Evolutionary conservation across 257 asterid genomes (phyloP).

Genomic region (Plantago major): DNA sequence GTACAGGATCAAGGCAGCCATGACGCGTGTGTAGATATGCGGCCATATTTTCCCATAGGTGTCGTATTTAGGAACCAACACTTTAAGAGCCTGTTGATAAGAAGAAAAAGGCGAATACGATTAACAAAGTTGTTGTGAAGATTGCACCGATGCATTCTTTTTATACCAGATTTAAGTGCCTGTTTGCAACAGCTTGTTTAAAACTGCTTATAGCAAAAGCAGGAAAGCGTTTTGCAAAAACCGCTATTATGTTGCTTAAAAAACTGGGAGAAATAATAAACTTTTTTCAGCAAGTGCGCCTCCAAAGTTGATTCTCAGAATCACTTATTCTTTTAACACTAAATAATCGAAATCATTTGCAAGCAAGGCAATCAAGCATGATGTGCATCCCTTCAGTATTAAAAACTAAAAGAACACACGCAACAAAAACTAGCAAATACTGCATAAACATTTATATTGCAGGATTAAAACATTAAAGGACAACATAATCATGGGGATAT

Average conservation of each 20-base stretch:
- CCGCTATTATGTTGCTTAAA: no score
- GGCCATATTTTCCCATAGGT: conserved; percentile 92
- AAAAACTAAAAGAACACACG: no score
- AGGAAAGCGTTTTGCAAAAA: no score
- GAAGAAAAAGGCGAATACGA: not conserved
- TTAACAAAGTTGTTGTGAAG: not conserved
- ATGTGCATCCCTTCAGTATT: not conserved
- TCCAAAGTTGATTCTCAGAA: no score
- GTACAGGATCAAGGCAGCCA: conserved; percentile 57
- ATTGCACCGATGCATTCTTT: not conserved
- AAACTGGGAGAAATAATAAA: no score
- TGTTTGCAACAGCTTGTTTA: no score
- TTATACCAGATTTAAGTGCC: no score
- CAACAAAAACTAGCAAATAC: not conserved
- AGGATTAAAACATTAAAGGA: not conserved
- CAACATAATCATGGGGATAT: not conserved
- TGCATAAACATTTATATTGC: not conserved
- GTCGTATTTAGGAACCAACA: conserved; percentile 76
- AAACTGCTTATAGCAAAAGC: not conserved
- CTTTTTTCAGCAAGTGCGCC: no score
- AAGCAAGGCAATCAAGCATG: not conserved
- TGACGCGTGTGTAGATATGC: conserved; percentile 59
- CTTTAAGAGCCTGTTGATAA: conserved; percentile 63
- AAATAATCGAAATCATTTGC: not conserved
- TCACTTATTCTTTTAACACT: no score